Evolutionary conservation across 2,329 filamentous ascomycete genomes (phyloP), one percentile per base, ranked within the genome.

Genomic region (Fusarium fracticaudum): DNA sequence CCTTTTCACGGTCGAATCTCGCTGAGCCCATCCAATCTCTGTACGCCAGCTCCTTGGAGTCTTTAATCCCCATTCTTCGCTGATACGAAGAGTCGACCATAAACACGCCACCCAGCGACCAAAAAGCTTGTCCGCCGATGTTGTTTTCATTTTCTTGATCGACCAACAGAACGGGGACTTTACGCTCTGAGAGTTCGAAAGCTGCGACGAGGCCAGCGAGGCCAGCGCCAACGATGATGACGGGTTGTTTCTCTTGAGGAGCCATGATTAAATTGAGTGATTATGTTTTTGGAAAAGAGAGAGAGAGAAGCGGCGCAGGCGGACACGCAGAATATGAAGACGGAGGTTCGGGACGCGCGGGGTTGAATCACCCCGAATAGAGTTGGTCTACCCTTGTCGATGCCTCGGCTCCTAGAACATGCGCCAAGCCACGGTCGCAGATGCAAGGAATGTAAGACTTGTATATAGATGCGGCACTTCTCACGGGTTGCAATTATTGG

Each of bases 21-120:
- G 90, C 89, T 3, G 87, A 87, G 55, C 85, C 85, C 54, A 90
- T 73, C 89, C 89, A 91, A 80, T 91, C 89, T 67, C 86, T 84
- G 83, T 89, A 79, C 8, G 90, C 89, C 24, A 91, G 84, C 74
- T 86, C 86, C 65, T 86, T 86, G 60, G 85, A 87, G 81, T 91
- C 89, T 70, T 84, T 84, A 81, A 91, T 89, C 73, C 89, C 89
- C 79, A 87, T 83, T 61, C 87, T 85, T 8, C 89, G 86, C 82
- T 91, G 89, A 71, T 87, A 84, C 14, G 85, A 77, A 14, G 88
- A 90, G 81, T 91, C 79, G 63, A 91, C 89, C 80, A 87, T 84
- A 81, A 91, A 91, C 33, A 91, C 78, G 41, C 89, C 89, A 40
- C 89, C 90, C 3, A 91, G 85, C 8, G 89, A 91, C 88, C 89